Percentiles rank a stretch among this genome's conserved stretches.
These are phyloP conservation scores for Saccharum hybrid DNA, from an alignment of 202 grass and related monocot species.

Conservation along the genomic window DNA sequence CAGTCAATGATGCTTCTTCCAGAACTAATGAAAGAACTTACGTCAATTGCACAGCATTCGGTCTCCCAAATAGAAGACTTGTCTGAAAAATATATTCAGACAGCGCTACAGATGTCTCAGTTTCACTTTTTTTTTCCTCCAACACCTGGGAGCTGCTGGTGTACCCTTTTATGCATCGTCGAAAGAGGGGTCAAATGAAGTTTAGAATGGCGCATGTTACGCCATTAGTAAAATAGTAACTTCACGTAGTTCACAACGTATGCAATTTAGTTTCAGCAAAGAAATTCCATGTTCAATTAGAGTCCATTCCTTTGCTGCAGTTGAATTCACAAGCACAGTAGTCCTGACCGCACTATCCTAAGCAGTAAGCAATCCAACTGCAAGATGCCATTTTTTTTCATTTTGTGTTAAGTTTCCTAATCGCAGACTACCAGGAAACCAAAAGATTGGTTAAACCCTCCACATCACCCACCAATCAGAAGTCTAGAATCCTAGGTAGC, in stretches of 20 bases:
- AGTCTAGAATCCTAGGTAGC: neutral
- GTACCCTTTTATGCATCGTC: neutral
- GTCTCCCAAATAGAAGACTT: constrained; percentile 21
- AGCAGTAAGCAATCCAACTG: constrained; percentile 13
- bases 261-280: neutral
- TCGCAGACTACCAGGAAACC: neutral
- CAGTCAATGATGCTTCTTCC: constrained; percentile 49
- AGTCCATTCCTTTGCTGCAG: neutral
- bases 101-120: neutral
- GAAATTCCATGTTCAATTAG: neutral
- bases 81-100: constrained; percentile 23
- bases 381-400: neutral
- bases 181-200: neutral
- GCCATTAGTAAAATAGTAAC: neutral
- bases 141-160: neutral
- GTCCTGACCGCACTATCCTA: neutral
- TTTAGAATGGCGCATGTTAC: neutral
- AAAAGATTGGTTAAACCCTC: neutral
- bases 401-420: neutral
- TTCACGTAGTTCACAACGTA: neutral
- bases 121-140: neutral
- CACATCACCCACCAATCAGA: constrained; percentile 18
- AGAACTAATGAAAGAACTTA: constrained; percentile 32
- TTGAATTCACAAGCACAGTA: constrained; percentile 1
- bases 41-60: neutral